Conservation (phyloP, 73 alveolate genomes). For the Urostyla sp. region DNA sequence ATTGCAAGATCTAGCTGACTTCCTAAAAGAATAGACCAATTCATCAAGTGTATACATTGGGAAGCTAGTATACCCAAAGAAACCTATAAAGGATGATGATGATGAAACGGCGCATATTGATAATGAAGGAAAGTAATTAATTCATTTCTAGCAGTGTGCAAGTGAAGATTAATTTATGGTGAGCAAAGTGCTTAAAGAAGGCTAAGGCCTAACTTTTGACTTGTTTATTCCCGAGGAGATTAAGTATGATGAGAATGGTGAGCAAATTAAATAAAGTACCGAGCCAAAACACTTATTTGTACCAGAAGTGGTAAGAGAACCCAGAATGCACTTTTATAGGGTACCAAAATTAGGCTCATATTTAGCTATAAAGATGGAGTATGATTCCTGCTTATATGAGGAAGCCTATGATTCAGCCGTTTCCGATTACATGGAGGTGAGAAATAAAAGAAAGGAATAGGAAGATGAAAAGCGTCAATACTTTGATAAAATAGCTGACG, state of each 20-base stretch:
- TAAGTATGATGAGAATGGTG: constrained; percentile 25
- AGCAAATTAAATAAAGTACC: background rate
- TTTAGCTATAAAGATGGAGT: constrained; percentile 87
- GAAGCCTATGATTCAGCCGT: constrained; percentile 88
- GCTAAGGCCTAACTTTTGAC: constrained; percentile 54
- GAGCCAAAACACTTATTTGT: constrained; percentile 71
- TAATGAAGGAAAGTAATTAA: constrained; percentile 73
- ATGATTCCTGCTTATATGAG: constrained; percentile 83
- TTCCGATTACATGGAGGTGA: constrained; percentile 84
- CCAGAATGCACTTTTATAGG: constrained; percentile 86
- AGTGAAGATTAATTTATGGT: constrained; percentile 53
- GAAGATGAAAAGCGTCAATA: constrained; percentile 72
- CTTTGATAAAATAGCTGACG: constrained; percentile 63
- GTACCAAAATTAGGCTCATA: constrained; percentile 94
- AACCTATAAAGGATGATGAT: constrained; percentile 82
- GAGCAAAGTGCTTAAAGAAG: constrained; percentile 13
- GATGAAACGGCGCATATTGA: constrained; percentile 94
- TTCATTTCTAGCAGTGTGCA: constrained; percentile 87
- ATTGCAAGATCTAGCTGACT: constrained; percentile 74
- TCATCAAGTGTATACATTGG: constrained; percentile 97
- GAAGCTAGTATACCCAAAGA: constrained; percentile 76
- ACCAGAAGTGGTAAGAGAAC: constrained; percentile 91
- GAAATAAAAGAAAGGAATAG: constrained; percentile 78
- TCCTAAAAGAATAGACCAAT: constrained; percentile 73
- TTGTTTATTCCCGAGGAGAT: constrained; percentile 55